These are phyloP conservation scores for Botrytis galanthina DNA, from an alignment of 2,329 filamentous ascomycete species.

Conservation along the genomic window DNA sequence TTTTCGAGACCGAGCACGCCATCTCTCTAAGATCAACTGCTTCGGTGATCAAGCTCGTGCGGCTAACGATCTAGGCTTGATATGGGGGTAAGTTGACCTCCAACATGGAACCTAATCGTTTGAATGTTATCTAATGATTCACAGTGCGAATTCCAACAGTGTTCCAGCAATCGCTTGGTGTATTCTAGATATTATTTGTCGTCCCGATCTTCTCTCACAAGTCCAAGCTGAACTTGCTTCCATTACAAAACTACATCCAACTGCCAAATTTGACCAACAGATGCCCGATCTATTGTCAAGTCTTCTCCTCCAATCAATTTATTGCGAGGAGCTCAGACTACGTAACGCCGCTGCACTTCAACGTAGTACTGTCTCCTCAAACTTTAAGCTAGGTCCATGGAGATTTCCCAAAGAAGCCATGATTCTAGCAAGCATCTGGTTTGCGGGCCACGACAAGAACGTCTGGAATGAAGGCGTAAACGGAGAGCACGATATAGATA, in stretches of 20 bases:
- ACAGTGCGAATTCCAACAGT: constrained; percentile 34
- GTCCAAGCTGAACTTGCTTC: constrained; percentile 30
- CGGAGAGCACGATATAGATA: constrained; percentile 34
- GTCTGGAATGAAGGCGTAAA: constrained; percentile 38
- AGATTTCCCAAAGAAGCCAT: constrained; percentile 33
- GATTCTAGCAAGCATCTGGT: constrained; percentile 34
- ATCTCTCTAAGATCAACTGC: constrained; percentile 18
- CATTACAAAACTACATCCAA: constrained; percentile 1
- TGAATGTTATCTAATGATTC: constrained; percentile 1
- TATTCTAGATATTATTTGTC: constrained; percentile 31
- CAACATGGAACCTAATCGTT: background rate
- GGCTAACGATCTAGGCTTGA: constrained; percentile 29
- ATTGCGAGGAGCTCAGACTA: constrained; percentile 40
- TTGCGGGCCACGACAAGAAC: constrained; percentile 23
- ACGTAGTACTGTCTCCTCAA: constrained; percentile 25
- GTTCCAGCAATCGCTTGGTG: constrained; percentile 33
- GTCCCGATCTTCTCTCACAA: constrained; percentile 27
- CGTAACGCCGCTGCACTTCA: constrained; percentile 26
- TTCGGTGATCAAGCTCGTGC: constrained; percentile 23
- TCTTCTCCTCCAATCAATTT: constrained; percentile 41
- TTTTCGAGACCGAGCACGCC: constrained; percentile 30
- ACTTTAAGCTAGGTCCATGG: constrained; percentile 36
- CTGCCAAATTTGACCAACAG: background rate
- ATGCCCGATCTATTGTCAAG: constrained; percentile 27
- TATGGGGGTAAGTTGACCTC: constrained; percentile 29